A percentile compares a stretch with the other conserved stretches of the same genome.
Evolutionary conservation across 179 eudicot genomes (phyloP).

Genomic region (Kewa caespitosa): DNA sequence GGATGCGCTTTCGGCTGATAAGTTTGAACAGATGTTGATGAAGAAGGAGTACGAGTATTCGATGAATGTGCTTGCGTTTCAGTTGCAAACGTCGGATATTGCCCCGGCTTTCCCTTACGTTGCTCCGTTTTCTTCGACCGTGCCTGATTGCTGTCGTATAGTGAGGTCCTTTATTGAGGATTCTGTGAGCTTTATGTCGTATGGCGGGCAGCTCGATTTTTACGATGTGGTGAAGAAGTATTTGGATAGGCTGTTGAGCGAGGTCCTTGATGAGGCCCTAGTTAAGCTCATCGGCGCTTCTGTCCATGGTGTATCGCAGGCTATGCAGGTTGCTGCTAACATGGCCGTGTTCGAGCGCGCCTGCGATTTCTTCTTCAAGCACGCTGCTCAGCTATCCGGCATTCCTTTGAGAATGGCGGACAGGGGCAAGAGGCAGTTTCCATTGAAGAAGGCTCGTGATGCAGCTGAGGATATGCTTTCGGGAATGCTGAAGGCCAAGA

Average conservation of each 20-base stretch:
- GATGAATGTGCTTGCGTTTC: conserved; percentile 89
- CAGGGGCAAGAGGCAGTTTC: conserved; percentile 77
- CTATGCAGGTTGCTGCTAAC: conserved; percentile 95
- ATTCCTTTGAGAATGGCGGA: conserved; percentile 91
- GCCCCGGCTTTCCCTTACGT: conserved; percentile 85
- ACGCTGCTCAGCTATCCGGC: conserved; percentile 95
- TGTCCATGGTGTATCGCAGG: conserved; percentile 80
- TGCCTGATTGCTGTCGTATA: conserved; percentile 93
- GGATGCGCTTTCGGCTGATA: conserved; percentile 80
- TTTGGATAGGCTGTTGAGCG: conserved; percentile 77
- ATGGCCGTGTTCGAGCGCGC: conserved; percentile 96
- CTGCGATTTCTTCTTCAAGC: conserved; percentile 91
- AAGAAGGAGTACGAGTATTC: conserved; percentile 94
- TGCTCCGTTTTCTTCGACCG: conserved; percentile 92
- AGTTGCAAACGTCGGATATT: conserved; percentile 84
- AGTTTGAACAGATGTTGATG: conserved; percentile 93
- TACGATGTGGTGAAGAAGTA: conserved; percentile 94
- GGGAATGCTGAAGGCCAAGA: conserved; percentile 84
- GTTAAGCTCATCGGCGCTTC: conserved; percentile 62
- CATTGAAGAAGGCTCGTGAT: conserved; percentile 75
- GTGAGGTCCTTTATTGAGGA: conserved; percentile 94
- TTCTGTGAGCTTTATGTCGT: conserved; percentile 94
- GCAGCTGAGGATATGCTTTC: conserved; percentile 86
- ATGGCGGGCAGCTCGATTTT: conserved; percentile 95
- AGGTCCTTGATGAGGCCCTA: conserved; percentile 77